A percentile compares a stretch with the other conserved stretches of the same genome.
Conservation (phyloP, 305 asterid genomes). For the Fraxinus greggii region DNA sequence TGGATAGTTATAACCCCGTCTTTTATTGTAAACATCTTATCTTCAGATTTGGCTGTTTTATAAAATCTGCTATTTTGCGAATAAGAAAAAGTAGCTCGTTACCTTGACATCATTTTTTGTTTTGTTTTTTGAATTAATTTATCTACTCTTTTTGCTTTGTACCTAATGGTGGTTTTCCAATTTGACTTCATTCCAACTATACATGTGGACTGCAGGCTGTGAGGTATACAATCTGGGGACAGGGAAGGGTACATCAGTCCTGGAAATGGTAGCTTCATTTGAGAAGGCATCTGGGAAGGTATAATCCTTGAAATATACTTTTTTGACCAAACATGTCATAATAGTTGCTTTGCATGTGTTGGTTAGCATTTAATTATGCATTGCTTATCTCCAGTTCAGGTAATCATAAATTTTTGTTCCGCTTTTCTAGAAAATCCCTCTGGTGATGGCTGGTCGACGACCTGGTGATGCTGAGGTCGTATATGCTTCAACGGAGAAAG, state of each 20-base stretch:
- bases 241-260: constrained; percentile 51
- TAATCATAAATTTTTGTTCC: background rate
- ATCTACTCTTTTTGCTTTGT: background rate
- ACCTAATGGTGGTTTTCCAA: background rate
- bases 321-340: background rate
- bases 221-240: constrained; percentile 51
- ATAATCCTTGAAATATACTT: background rate
- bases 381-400: background rate
- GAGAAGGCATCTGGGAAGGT: constrained; percentile 58
- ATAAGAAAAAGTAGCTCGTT: background rate
- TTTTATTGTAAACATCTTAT: background rate
- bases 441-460: constrained; percentile 59
- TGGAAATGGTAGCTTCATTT: constrained; percentile 57
- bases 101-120: background rate
- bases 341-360: background rate
- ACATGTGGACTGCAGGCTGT: constrained; percentile 30
- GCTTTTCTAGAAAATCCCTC: constrained; percentile 39
- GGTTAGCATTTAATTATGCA: background rate
- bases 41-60: background rate
- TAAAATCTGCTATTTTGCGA: background rate
- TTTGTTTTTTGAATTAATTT: background rate
- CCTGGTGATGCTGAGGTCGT: constrained; percentile 90
- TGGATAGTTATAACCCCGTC: background rate
- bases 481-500: constrained; percentile 66
- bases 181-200: background rate